Base-by-base conservation (phyloP, 441 rosid species). In the Corymbia calophylla region DNA sequence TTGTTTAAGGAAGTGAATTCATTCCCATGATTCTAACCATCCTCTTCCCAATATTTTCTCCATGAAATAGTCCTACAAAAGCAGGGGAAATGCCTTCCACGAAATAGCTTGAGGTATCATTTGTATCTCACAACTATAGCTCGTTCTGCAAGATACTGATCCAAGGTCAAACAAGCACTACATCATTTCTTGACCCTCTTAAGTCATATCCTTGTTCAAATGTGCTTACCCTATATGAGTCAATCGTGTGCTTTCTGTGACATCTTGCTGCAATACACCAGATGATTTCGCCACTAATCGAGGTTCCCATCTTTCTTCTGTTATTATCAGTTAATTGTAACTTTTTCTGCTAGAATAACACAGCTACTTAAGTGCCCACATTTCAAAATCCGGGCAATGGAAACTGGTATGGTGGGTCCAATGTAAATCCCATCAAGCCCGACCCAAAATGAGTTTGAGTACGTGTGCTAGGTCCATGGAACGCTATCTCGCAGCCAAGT, bases 61-160 rank as follows among this genome's bases (percentile, higher is more conserved):
- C 96, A 1, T 44, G 87, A 84, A 92, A 94, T 18, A 94, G 90
- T 86, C 93, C 93, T 48, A 90, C 49, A 18, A 95, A 91, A 51
- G 96, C 94, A 14, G 93, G 90, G 29, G 95, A 95, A 35, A 94
- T 94, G 89, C 89, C 93, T 56, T 94, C 93, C 23, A 95, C 86
- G 73, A 66, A 31, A n/a, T 31, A 16, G 39, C 39, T 66, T 16
- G 68, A 62, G 32, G 3, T 14, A 29, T 62, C 68, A 29, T 29
- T 62, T 62, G 32, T 6, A 15, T 29, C 18, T 13, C 70, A 62
- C 70, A 60, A 7, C 70, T 29, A 62, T 2, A 2, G 32, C 7
- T 4, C 70, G 17, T 29, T 62, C 70, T 66, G 21, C 39, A 31
- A 66, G 19, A n/a, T 66, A 31, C 39, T 66, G 73, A 31, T 66